Base-by-base conservation (phyloP, 2,329 filamentous ascomycete species). In the Ophiocordyceps unilateralis region DNA sequence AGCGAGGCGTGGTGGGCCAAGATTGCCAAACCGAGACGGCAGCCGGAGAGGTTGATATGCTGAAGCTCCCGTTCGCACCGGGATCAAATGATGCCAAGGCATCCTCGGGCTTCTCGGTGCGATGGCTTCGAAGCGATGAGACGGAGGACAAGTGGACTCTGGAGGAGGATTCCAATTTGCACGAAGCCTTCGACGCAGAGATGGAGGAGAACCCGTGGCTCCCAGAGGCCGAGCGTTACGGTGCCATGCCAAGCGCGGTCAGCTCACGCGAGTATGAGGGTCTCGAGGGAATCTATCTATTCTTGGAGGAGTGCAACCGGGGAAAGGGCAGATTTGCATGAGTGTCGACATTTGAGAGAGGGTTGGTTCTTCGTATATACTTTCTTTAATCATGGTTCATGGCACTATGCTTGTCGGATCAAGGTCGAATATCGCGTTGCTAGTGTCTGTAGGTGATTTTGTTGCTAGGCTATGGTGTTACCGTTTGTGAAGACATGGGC, bases 21-120 rank as follows among this genome's bases (percentile, higher is more conserved):
- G 91, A 96, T 49, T 48, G 60, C 26, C 78, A 81, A 17, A 93
- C 93, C 51, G 75, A 84, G 44, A 54, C 60, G 7, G 75, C 72
- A 44, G 69, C 70, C 22, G 86, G 82, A 9, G 76, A 78, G 1
- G 70, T 82, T 2, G 72, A 91, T 49, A 85, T 86, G 5, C 69
- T 96, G 19, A 72, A 78, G 38, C 95, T 94, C 53, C 89, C 89
- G 1, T 94, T 86, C 53, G 88, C 88, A 1, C 83, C 88, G 0
- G 68, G 66, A 14, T 50, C 51, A 5, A 48, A 56, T 3, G 59
- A 58, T 37, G 58, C 57, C 1, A 45, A 67, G 26, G 65, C 64
- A 6, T 70, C 69, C 15, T 67, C 69, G 1, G 65, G 63, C n/a
- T 62, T 64, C 8, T 73, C 70, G 4, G 49, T 67, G 34, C 60